A percentile compares a stretch with the other conserved stretches of the same genome.
Conservation (phyloP, 768 basidiomycete genomes). For the Amanita brunnescens region DNA sequence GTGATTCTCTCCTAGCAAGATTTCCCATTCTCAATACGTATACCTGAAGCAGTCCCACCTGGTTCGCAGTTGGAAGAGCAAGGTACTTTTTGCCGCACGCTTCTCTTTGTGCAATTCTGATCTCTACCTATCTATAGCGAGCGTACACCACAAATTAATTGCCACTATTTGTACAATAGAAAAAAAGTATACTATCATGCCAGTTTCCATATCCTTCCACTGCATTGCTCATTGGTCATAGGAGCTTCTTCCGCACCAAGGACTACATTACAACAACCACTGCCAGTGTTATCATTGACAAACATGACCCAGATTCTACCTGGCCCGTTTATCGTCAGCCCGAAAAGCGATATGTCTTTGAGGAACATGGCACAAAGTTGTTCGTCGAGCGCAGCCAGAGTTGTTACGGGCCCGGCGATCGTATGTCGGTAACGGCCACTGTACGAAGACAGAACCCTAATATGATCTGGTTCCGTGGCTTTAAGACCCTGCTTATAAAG, state of each 20-base stretch:
- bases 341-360: constrained; percentile 55
- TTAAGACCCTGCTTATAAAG: constrained; percentile 76
- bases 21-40: constrained; percentile 82
- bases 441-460: constrained; percentile 63
- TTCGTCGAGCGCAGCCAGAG: constrained; percentile 67
- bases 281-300: constrained; percentile 76
- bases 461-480: constrained; percentile 70
- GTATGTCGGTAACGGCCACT: constrained; percentile 60
- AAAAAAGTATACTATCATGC: constrained; percentile 63
- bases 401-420: constrained; percentile 84
- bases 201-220: background rate
- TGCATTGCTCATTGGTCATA: constrained; percentile 20
- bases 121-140: constrained; percentile 36
- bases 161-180: constrained; percentile 81
- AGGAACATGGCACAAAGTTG: constrained; percentile 68
- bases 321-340: constrained; percentile 87
- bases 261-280: constrained; percentile 58
- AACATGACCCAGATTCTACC: constrained; percentile 87
- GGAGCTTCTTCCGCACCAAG: constrained; percentile 78
- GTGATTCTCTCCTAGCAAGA: constrained; percentile 49
- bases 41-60: constrained; percentile 89
- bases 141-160: constrained; percentile 85
- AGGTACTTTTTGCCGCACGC: constrained; percentile 34
- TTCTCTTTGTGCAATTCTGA: background rate
- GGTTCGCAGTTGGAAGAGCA: constrained; percentile 71